Evolutionary conservation across 2,329 filamentous ascomycete species (phyloP).

Genomic region (Fusarium scirpi): DNA sequence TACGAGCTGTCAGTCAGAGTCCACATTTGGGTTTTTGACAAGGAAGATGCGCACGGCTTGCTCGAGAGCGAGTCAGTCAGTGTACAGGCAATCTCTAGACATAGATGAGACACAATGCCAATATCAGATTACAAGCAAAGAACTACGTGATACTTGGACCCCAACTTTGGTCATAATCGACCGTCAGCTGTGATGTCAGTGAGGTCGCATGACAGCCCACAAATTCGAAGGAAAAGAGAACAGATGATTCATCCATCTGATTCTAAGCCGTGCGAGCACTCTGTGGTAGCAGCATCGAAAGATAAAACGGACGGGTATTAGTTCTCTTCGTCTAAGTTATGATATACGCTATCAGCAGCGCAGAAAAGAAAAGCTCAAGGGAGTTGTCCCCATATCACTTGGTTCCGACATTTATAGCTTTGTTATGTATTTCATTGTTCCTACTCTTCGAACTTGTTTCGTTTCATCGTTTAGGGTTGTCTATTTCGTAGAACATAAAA

Average conservation of each 20-base stretch:
- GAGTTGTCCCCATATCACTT: slow-evolving; percentile 10
- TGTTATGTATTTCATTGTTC: slow-evolving; percentile 19
- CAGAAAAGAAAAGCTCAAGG: slow-evolving; percentile 15
- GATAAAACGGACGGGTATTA: slow-evolving; percentile 39
- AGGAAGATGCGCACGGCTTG: background rate
- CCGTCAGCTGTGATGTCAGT: slow-evolving; percentile 20
- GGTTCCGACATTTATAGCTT: slow-evolving; percentile 22
- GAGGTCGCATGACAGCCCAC: slow-evolving; percentile 1
- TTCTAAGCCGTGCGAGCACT: background rate
- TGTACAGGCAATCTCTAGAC: background rate
- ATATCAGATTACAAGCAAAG: background rate
- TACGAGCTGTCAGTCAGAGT: background rate
- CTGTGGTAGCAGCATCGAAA: background rate
- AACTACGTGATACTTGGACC: slow-evolving; percentile 8
- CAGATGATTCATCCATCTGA: background rate
- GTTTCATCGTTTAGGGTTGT: slow-evolving; percentile 21
- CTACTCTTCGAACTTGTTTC: slow-evolving; percentile 30
- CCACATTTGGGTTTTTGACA: background rate
- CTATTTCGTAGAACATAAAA: slow-evolving; percentile 9
- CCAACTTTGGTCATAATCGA: slow-evolving; percentile 1
- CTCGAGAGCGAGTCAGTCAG: background rate
- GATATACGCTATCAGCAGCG: slow-evolving; percentile 19
- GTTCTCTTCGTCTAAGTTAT: slow-evolving; percentile 32
- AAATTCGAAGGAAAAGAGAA: background rate
- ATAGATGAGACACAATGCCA: background rate